Evolutionary conservation across 495 filamentous ascomycete species (phyloP), one percentile per base, ranked within the genome.

Genomic region (Penicillium daleae): DNA sequence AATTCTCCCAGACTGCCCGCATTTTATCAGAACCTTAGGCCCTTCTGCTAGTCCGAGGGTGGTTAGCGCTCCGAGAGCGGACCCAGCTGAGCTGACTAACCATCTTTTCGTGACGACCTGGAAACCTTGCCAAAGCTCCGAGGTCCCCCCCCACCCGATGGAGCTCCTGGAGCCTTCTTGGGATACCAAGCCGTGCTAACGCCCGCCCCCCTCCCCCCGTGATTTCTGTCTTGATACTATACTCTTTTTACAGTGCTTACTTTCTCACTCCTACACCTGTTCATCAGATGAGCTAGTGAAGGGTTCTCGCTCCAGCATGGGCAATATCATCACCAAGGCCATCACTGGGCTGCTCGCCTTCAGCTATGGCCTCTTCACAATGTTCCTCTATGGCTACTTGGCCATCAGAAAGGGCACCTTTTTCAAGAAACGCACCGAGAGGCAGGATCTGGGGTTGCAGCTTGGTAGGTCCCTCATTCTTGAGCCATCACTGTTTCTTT

Each of bases 381-480:
- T 81, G 33, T 2, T 70, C 29, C 40, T 74, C 4, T 80, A 79
- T 56, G 67, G 44, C 9, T 2, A 64, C 7, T 53, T 69, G 4
- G 65, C 73, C 31, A 59, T 74, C 2, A 50, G 17, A 9, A 59
- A 39, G 12, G 78, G 78, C 0, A 63, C 65, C 5, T 78, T 73
- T 55, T 81, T 82, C 59, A 70, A 61, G 19, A 62, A 65, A 33
- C 56, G 69, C 6, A 74, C 74, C 0, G 77, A 79, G 40, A 75
- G 75, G 37, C 72, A 80, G 55, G 65, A 58, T 4, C 59, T 76
- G 33, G 76, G 81, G 63, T 60, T 82, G 29, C 69, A 78, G 58
- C 53, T 80, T 31, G 77, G 79, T 80, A 64, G 53, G 75, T 64
- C 17, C 3, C 27, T 27, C 33, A 56, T 48, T 26, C 8, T 21